These are phyloP conservation scores for Cercospora sp. DNA, from an alignment of 2,329 filamentous ascomycete species.

Conservation along the genomic window DNA sequence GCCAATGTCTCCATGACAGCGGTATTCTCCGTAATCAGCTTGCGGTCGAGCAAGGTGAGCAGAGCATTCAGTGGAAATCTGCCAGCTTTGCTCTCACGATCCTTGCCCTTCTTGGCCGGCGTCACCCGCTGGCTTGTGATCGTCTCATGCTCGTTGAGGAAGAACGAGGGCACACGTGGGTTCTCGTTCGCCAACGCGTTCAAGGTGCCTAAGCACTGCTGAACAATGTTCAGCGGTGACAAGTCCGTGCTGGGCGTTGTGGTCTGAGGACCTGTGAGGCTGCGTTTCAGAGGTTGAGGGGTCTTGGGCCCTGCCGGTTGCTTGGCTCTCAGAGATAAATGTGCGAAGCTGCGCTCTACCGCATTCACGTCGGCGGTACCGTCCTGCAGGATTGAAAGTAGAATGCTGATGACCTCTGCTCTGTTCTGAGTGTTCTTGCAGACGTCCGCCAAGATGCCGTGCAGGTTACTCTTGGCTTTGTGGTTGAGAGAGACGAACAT, in stretches of 20 bases:
- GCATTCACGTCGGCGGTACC: conserved; percentile 90
- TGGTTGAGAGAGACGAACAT: conserved; percentile 97
- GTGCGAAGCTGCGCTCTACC: conserved; percentile 92
- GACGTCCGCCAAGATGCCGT: conserved; percentile 84
- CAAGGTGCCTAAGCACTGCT: conserved; percentile 87
- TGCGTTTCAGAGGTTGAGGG: conserved; percentile 76
- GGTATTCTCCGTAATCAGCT: conserved; percentile 95
- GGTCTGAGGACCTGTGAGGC: conserved; percentile 59
- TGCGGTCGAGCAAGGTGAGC: conserved; percentile 84
- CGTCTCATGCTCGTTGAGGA: conserved; percentile 90
- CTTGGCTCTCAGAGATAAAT: conserved; percentile 87
- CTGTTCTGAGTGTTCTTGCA: conserved; percentile 97
- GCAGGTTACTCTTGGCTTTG: conserved; percentile 79
- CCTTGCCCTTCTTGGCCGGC: conserved; percentile 74
- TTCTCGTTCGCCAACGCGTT: conserved; percentile 83
- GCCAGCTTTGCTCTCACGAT: conserved; percentile 77
- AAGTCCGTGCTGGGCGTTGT: conserved; percentile 68
- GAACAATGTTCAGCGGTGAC: conserved; percentile 90
- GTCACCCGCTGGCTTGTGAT: conserved; percentile 65
- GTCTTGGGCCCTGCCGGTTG: conserved; percentile 68
- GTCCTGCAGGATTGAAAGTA: conserved; percentile 92
- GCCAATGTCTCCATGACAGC: conserved; percentile 93
- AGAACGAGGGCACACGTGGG: conserved; percentile 83
- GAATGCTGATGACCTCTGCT: conserved; percentile 86
- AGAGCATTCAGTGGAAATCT: conserved; percentile 93